Evolutionary conservation across 2,329 filamentous ascomycete genomes (phyloP).

Genomic region (Aspergillus fructus): DNA sequence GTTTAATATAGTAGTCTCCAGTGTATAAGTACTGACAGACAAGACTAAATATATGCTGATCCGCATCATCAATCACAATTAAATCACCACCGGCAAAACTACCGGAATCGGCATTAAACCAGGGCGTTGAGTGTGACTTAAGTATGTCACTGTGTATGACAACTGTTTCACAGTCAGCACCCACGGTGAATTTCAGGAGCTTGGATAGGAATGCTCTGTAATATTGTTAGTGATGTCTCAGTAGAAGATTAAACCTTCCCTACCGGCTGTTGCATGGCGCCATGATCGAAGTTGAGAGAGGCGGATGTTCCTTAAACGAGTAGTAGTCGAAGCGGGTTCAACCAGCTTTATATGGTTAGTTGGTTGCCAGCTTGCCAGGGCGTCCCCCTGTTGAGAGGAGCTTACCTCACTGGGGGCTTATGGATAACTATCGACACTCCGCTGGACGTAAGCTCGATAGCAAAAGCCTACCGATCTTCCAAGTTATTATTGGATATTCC

Average conservation of each 20-base stretch:
- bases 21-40: conserved; percentile 2
- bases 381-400: neutral
- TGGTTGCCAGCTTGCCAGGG: neutral
- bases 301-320: neutral
- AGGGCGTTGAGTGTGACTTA: neutral
- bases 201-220: conserved; percentile 2
- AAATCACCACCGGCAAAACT: neutral
- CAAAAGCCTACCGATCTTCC: no score
- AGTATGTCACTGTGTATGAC: neutral
- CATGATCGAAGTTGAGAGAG: conserved; percentile 1
- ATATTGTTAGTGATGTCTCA: neutral
- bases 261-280: conserved; percentile 2
- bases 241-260: neutral
- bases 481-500: no score
- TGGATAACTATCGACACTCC: no score
- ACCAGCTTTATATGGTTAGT: conserved; percentile 1
- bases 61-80: neutral
- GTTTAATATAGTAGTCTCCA: no score
- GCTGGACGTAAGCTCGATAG: no score
- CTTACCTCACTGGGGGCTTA: no score
- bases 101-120: conserved; percentile 1
- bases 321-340: neutral
- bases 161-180: neutral
- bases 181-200: conserved; percentile 2
- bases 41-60: conserved; percentile 5